Evolutionary conservation across 495 filamentous ascomycete genomes (phyloP), one percentile per base, ranked within the genome.

Genomic region (Penicillium flavigenum): DNA sequence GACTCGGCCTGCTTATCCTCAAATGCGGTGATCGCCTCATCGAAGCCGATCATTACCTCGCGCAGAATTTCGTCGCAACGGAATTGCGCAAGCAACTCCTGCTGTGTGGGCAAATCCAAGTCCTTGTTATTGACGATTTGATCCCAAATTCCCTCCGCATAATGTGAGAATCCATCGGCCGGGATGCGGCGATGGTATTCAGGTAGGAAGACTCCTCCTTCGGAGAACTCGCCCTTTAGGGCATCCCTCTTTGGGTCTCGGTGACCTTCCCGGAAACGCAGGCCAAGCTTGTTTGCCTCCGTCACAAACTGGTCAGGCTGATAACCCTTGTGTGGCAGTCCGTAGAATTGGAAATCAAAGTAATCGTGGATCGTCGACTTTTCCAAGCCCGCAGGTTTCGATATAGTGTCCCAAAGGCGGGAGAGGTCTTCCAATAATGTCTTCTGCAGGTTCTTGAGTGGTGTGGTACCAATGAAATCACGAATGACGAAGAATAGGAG

Each of bases 91-190:
- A 98, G 84, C 45, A 98, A 76, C 66, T 98, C 94, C 69, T 98
- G 94, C 72, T 98, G 94, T 0, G 94, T 97, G 16, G 94, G 94
- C 32, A 98, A 74, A 76, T 98, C 94, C 58, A 98, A 78, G 64
- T 98, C 94, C 73, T 98, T 98, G 75, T 98, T 98, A 74, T 91
- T 89, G 63, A 96, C 91, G 63, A 98, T 98, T 72, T 97, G 94
- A 68, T 96, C 91, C 94, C 94, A 98, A 16, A 98, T 85, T 38
- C 92, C 89, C 64, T 91, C 86, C 9, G 94, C 92, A 67, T 98
- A 98, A 51, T 89, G 80, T 4, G 93, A 86, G 70, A 97, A 93
- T 5, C 94, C 94, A 69, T 98, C 94, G 10, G 94, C 94, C 39
- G 94, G 94, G 54, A 98, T 97, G 52, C 95, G 81, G 56, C 94